These are phyloP conservation scores for Leucaena leucocephala DNA, from an alignment of 306 rosid genomes.

Conservation along the genomic window DNA sequence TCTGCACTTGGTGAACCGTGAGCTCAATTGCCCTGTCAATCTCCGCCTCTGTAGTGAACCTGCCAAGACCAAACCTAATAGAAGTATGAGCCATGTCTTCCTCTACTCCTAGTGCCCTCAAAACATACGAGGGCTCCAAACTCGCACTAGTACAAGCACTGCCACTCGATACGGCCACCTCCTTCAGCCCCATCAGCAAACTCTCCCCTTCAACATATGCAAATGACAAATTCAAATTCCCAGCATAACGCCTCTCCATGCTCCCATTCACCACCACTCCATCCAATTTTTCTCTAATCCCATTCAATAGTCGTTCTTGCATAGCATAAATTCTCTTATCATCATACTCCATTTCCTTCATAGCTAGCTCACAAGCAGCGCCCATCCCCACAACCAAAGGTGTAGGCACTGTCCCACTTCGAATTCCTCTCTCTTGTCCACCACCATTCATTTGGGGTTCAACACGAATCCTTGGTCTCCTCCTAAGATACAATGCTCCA, in stretches of 20 bases:
- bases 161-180: constrained; percentile 96
- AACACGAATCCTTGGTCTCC: constrained; percentile 91
- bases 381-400: constrained; percentile 93
- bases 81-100: constrained; percentile 98
- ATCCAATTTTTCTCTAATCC: constrained; percentile 65
- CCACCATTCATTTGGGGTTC: constrained; percentile 99
- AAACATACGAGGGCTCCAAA: constrained; percentile 90
- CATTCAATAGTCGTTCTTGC: constrained; percentile 69
- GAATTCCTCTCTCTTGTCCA: constrained; percentile 91
- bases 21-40: constrained; percentile 59
- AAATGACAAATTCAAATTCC: constrained; percentile 83
- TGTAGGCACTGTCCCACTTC: constrained; percentile 91
- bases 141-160: constrained; percentile 94
- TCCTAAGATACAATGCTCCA: constrained; percentile 81
- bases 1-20: constrained; percentile 59
- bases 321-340: constrained; percentile 56
- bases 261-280: constrained; percentile 96
- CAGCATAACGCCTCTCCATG: constrained; percentile 70
- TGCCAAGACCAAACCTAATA: constrained; percentile 90
- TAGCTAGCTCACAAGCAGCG: constrained; percentile 80
- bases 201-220: constrained; percentile 92
- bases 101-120: constrained; percentile 92
- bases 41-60: constrained; percentile 88
- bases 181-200: constrained; percentile 92
- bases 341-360: constrained; percentile 88